Base-by-base conservation (phyloP, 164 flowering plant genomes). In the Vitis labrusca region DNA sequence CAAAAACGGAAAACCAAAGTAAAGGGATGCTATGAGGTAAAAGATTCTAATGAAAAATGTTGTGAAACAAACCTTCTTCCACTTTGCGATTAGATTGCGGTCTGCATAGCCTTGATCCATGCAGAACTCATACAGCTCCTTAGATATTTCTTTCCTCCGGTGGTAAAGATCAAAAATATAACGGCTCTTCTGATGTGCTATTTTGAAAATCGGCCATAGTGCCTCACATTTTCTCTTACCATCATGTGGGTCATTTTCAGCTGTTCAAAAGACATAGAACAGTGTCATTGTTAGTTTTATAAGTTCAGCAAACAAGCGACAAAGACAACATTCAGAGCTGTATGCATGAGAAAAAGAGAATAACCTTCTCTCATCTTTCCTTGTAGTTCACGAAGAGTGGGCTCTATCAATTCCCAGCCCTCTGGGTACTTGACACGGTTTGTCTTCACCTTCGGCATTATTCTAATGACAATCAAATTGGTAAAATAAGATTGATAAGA, bases 281-380 rank as follows among this genome's bases (percentile, higher is more conserved):
- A 0, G 27, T 23, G 52, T 8, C 44, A 15, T 17, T 9, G 8
- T 52, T 53, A 55, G 59, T 52, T 23, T 9, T n/a, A 14, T 10
- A 19, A 53, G 6, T 2, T 54, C 44, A 63, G 2, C 56, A 44
- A 62, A 51, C 13, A 8, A 63, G 10, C 3, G 10, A 67, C 12
- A 23, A 52, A 15, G 8, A 50, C 30, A n/a, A 52, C 7, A 57
- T 10, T 3, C 52, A 62, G 8, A 44, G 47, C 62, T 30, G 9
- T 5, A 23, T 50, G 61, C 12, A 47, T 16, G 15, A 61, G 55
- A 0, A 7, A 48, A 52, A 52, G 53, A 54, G 37, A 52, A 23
- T 32, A 51, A 88, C 98, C 96, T 91, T 93, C 94, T 84, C 97
- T 84, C 97, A 89, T 91, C 84, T 93, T 89, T 13, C 85, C 88